Base-by-base conservation (phyloP, 306 rosid species). In the Medicago arabica region DNA sequence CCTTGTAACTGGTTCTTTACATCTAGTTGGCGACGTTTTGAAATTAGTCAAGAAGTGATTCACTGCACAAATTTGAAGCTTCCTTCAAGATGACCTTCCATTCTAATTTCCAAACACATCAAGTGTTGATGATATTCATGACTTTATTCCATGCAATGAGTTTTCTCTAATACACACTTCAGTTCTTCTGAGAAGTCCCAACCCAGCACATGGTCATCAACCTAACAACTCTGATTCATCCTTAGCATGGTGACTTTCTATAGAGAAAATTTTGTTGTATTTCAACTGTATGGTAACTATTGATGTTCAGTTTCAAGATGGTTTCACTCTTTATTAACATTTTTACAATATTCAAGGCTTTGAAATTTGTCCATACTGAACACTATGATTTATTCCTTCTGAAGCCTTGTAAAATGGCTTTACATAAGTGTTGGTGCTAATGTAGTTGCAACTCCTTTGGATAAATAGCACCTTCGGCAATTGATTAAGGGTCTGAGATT, bases 21-120 rank as follows among this genome's bases (percentile, higher is more conserved):
- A 92, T 87, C 99, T 96, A 72, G 91, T 92, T 81, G 99, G 99
- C 46, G 99, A 96, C 10, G 96, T 89, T 55, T 80, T 96, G 88
- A 92, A 81, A 85, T 83, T 89, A 67, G 86, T 87, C 59, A 96
- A 84, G 89, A 88, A 83, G 81, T 95, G 84, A 95, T 74, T 78
- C 18, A 7, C 67, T 9, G 54, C 34, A 11, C 41, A 43, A 54
- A 50, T 43, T 53, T 54, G 71, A 82, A 69, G 68, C 36, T 60
- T 73, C 54, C 34, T 75, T 59, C 44, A 21, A 81, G 68, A 72
- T 9, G 39, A 68, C 49, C 18, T 54, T 51, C 57, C 53, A 47
- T 75, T 70, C 31, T 46, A 34, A 57, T 14, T 41, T 69, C 17
- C 31, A 50, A 40, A 60, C 69, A 44, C 31, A 39, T 64, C 51